Evolutionary conservation across 179 eudicot species (phyloP), one percentile per base, ranked within the genome.

Genomic region (Pouteria campechiana): DNA sequence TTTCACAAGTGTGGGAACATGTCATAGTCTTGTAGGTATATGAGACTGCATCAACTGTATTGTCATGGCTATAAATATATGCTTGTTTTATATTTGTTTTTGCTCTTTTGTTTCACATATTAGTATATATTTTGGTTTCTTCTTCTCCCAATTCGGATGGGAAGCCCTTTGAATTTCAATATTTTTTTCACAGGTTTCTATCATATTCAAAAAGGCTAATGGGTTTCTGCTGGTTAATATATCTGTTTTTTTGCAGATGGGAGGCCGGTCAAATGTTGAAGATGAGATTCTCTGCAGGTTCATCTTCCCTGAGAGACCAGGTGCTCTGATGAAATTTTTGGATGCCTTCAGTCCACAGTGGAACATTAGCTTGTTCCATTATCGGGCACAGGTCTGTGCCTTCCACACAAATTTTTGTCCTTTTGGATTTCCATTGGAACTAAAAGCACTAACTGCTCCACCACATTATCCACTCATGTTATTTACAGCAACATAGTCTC

Each of bases 331-430:
- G 96, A 72, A 80, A 30, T 92, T 92, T 16, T 65, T 92, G 64
- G 79, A 87, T 50, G 75, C 71, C 13, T 72, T 92, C 24, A 92
- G 99, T 57, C 99, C 96, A 30, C 67, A 76, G 19, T 87, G 99
- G 99, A 87, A 87, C 54, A 92, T 92, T 52, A 83, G 85, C 55
- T 71, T 92, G 61, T 92, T 92, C 66, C 96, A 92, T 56, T 92
- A 92, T 55, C 96, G 94, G 3, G 78, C 73, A 32, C 96, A 87
- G 79, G 99, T 87, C n/a, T n/a, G n/a, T n/a, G n/a, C n/a, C n/a
- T n/a, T n/a, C n/a, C n/a, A 87, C 37, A 96, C 87, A 68, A 71
- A 75, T 46, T 74, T 87, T 29, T 92, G 94, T 51, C 76, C 93
- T 33, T 92, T 92, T 61, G 49, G 61, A 39, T 87, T 92, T 34